These are phyloP conservation scores for Tephrocybe sp. DNA, from an alignment of 768 basidiomycete species.

Conservation along the genomic window DNA sequence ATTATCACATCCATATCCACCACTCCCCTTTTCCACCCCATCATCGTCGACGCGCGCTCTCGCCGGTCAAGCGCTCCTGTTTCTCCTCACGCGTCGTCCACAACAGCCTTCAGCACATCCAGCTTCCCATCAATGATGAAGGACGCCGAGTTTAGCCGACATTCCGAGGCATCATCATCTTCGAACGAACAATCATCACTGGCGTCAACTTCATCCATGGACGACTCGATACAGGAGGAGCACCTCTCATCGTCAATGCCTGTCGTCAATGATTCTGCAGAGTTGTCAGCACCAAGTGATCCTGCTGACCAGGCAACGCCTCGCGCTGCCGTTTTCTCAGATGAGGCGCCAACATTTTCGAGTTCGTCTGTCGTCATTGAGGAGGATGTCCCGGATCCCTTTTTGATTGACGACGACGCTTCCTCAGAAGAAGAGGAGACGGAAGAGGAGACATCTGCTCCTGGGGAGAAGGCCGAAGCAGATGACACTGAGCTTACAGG, in stretches of 20 bases:
- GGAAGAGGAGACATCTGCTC: too few relatives aligned
- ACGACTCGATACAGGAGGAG: background rate
- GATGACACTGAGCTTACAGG: slow-evolving; percentile 20
- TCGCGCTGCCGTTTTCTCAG: background rate
- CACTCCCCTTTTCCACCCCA: slow-evolving; percentile 41
- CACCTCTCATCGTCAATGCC: background rate
- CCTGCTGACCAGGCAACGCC: background rate
- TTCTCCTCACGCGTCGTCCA: slow-evolving; percentile 14
- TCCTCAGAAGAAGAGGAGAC: slow-evolving; percentile 41
- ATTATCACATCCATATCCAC: slow-evolving; percentile 24
- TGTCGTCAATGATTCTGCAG: slow-evolving; percentile 4
- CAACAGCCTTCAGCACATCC: slow-evolving; percentile 17
- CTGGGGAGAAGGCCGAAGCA: slow-evolving; percentile 22
- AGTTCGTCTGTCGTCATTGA: slow-evolving; percentile 35
- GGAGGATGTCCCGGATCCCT: slow-evolving; percentile 56
- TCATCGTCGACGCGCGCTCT: slow-evolving; percentile 32
- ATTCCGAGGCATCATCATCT: slow-evolving; percentile 11
- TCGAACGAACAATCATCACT: slow-evolving; percentile 4
- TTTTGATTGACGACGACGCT: slow-evolving; percentile 57
- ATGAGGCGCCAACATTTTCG: slow-evolving; percentile 23
- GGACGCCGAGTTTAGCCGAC: slow-evolving; percentile 1
- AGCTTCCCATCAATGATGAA: slow-evolving; percentile 10
- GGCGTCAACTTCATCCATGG: slow-evolving; percentile 10
- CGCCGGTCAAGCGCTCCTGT: slow-evolving; percentile 17
- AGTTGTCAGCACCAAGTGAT: background rate